Conservation (phyloP, 306 rosid genomes). For the Rubus idaeus region DNA sequence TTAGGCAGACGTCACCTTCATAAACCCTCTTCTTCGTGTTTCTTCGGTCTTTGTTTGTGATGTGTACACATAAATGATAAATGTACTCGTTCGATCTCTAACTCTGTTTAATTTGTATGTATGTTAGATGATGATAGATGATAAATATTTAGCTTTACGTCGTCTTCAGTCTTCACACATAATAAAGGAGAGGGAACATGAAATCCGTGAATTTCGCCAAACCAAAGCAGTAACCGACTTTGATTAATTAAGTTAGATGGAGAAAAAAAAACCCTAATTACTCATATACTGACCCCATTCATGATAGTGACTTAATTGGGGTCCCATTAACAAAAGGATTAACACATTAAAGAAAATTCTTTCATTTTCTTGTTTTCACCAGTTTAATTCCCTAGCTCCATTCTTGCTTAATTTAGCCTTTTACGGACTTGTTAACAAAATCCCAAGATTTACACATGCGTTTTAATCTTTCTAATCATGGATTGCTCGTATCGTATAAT, state of each 20-base stretch:
- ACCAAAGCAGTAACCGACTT: constrained; percentile 34
- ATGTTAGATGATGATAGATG: constrained; percentile 10
- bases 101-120: not conserved
- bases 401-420: not conserved
- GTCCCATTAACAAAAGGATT: constrained; percentile 30
- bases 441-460: constrained; percentile 14
- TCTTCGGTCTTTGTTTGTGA: constrained; percentile 1
- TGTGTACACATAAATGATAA: not conserved
- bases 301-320: constrained; percentile 31
- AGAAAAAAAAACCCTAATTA: constrained; percentile 6
- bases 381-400: not conserved
- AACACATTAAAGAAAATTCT: not conserved
- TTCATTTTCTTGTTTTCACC: not conserved
- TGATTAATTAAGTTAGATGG: not conserved
- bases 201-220: constrained; percentile 53
- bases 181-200: constrained; percentile 37
- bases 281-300: constrained; percentile 24
- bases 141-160: constrained; percentile 35
- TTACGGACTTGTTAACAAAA: constrained; percentile 7
- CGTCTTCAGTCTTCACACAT: constrained; percentile 44
- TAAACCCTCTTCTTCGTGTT: not conserved
- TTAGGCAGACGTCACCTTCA: constrained; percentile 65
- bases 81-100: not conserved
- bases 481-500: not conserved
- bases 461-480: constrained; percentile 12